A percentile compares a stretch with the other conserved stretches of the same genome.
Conservation (phyloP, 805 yeast species). For the Grigorovia transvaalensis region DNA sequence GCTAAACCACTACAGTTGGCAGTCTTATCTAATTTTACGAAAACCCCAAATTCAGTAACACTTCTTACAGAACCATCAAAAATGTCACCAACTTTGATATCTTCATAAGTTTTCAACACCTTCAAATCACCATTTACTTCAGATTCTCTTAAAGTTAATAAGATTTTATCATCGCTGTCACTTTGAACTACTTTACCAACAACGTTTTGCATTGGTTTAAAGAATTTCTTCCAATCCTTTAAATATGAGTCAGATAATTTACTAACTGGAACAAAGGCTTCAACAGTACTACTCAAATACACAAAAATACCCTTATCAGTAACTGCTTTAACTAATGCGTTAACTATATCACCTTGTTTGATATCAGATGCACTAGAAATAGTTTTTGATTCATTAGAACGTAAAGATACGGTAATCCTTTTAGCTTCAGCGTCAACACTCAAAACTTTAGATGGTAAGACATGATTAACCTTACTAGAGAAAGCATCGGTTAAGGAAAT, state of each 20-base stretch:
- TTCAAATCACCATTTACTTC: constrained; percentile 64
- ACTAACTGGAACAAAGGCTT: constrained; percentile 70
- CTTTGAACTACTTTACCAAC: constrained; percentile 60
- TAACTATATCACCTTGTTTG: constrained; percentile 58
- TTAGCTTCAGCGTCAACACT: constrained; percentile 31
- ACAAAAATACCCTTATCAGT: constrained; percentile 72
- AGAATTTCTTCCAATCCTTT: constrained; percentile 81
- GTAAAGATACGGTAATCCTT: constrained; percentile 53
- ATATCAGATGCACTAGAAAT: constrained; percentile 44
- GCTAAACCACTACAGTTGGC: constrained; percentile 74
- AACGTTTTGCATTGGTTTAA: constrained; percentile 60
- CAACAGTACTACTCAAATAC: constrained; percentile 55
- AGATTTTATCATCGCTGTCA: constrained; percentile 51
- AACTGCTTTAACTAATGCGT: constrained; percentile 71
- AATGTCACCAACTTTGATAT: constrained; percentile 57
- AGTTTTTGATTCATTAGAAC: constrained; percentile 41
- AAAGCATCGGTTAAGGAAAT: constrained; percentile 40
- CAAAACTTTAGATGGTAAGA: constrained; percentile 46
- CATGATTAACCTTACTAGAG: constrained; percentile 35
- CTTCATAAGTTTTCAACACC: constrained; percentile 50
- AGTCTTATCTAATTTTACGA: constrained; percentile 70
- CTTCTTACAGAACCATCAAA: constrained; percentile 69
- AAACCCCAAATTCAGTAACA: constrained; percentile 84
- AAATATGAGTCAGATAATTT: constrained; percentile 74
- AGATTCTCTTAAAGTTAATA: constrained; percentile 71